Conservation (phyloP, 2,329 filamentous ascomycete genomes). For the Aspergillus sergii region DNA sequence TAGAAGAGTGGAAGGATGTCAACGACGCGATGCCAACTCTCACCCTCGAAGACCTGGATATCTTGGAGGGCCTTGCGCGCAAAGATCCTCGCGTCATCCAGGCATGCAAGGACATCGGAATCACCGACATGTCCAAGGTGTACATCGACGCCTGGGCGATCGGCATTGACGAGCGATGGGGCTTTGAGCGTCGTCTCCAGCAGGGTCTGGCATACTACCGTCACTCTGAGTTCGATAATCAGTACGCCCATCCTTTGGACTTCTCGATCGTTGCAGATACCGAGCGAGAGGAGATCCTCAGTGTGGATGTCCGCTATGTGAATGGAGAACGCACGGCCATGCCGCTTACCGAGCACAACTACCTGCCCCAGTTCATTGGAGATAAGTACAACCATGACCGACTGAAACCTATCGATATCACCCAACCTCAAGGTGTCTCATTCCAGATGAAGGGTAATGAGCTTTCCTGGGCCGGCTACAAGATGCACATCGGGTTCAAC, state of each 20-base stretch:
- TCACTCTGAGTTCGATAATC: conserved; percentile 31
- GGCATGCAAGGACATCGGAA: conserved; percentile 38
- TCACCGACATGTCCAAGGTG: conserved; percentile 39
- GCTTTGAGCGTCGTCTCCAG: conserved; percentile 35
- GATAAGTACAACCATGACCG: conserved; percentile 1
- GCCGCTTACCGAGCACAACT: not conserved
- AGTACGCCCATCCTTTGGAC: conserved; percentile 35
- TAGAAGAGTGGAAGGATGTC: conserved; percentile 2
- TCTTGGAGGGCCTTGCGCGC: conserved; percentile 25
- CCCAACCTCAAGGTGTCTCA: conserved; percentile 31
- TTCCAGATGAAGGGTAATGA: conserved; percentile 35
- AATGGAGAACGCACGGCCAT: conserved; percentile 2
- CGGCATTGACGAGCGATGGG: conserved; percentile 40
- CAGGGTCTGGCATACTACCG: conserved; percentile 39
- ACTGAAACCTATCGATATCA: conserved; percentile 27
- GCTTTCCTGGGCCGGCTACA: conserved; percentile 31
- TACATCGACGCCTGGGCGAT: conserved; percentile 42
- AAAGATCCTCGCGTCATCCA: conserved; percentile 37
- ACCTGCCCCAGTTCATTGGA: conserved; percentile 7
- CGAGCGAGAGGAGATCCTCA: conserved; percentile 31
- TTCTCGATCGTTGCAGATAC: conserved; percentile 31
- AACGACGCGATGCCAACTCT: not conserved
- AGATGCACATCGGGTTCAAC: conserved; percentile 52
- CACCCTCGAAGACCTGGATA: not conserved
- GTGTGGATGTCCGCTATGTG: conserved; percentile 22